phyloP scores from a whole-genome alignment of 73 alveolate species.

The Tetrahymena borealis region DNA sequence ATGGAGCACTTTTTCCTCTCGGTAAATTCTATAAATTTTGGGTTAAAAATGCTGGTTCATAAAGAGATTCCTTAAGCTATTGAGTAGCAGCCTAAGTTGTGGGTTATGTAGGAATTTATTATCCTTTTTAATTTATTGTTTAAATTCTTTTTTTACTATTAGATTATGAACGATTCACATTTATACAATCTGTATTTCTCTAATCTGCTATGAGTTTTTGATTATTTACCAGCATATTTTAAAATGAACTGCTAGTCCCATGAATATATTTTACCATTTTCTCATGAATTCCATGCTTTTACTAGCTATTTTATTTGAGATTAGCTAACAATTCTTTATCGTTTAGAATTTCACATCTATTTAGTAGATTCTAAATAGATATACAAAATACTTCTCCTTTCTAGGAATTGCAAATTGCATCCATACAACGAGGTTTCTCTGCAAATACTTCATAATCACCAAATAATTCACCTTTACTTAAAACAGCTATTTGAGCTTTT shows the following conservation, averaged over 20 bases:
- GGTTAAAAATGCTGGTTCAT: background rate
- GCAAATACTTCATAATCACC: background rate
- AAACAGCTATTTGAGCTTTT: background rate
- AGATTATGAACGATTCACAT: background rate
- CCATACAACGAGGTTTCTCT: background rate
- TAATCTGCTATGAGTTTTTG: background rate
- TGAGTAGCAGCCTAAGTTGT: background rate
- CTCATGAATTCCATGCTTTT: background rate
- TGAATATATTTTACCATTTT: background rate
- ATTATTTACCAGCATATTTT: background rate
- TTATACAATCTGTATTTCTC: background rate
- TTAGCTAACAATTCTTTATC: background rate
- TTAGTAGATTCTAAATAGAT: background rate
- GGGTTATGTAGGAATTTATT: background rate
- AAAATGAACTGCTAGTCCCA: background rate
- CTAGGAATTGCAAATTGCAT: background rate
- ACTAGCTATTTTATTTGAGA: background rate
- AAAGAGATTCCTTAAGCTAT: background rate
- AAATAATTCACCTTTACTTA: background rate
- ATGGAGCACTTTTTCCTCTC: background rate
- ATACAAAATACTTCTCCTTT: background rate
- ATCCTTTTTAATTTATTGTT: background rate
- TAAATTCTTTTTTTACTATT: background rate
- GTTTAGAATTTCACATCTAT: background rate
- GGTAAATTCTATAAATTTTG: background rate